Base-by-base conservation (phyloP, 257 asterid genomes). In the Rauvolfia tetraphylla region DNA sequence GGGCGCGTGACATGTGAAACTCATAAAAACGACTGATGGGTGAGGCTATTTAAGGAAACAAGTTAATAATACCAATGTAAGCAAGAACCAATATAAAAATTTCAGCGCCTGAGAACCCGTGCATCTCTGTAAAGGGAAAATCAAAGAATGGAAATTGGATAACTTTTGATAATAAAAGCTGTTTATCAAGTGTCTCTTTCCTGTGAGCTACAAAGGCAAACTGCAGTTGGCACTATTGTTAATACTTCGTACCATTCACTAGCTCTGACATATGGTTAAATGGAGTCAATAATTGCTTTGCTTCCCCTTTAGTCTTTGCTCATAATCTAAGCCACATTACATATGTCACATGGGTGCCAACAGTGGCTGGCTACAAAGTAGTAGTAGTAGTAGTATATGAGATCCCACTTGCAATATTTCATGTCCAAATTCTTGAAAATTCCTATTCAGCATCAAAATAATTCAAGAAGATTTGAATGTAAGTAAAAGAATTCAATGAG, bases 321-420 rank as follows among this genome's bases (percentile, higher is more conserved):
- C 76, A 78, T 71, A 78, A 71, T 71, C 81, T 78, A 71, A 46
- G 18, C 77, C 81, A 78, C 81, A 78, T 58, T 76, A 33, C 71
- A 23, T 48, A 22, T 15, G 34, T 72, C 81, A 78, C 81, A 71
- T 71, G 77, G 72, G 34, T 71, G 33, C 81, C 81, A 72, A 62
- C 68, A n/a, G 11, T 38, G 66, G 76, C 66, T 42, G 66, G 66
- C 73, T 75, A 33, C 33, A 41, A 51, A 33, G 25, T 59, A 41
- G 38, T 25, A 62, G 73, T 36, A 23, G 2, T 46, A n/a, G n/a
- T n/a, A n/a, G n/a, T n/a, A n/a, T 34, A 71, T 9, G 38, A 57
- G 42, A 53, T 54, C 75, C 29, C 54, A 76, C 46, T 14, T 38
- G 23, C 7, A 9, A 27, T 36, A 12, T 38, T 38, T 36, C 51